Base-by-base conservation (phyloP, 148 eudicot genomes). In the Drosera capensis region DNA sequence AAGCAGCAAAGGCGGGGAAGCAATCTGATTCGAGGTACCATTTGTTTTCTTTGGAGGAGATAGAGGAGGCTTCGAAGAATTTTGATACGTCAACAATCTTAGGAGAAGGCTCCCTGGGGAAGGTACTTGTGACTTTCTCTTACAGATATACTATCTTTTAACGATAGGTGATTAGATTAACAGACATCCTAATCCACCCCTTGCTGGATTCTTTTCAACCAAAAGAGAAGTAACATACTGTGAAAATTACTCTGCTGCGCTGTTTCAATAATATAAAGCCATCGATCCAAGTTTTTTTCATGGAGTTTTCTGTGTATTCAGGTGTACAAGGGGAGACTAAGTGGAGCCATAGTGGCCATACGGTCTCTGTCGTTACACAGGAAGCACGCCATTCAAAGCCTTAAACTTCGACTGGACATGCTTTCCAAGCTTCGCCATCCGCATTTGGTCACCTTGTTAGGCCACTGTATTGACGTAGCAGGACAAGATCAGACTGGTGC, bases 351-450 rank as follows among this genome's bases (percentile, higher is more conserved):
- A 25, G 70, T 75, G 7, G 73, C 76, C 19, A 59, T 79, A 56
- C 53, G 87, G 43, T 67, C 58, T 48, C 52, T 79, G 54, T 48
- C 64, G 40, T 52, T 79, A 49, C 28, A 29, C 20, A 75, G 56
- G 49, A 79, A 75, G 44, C 49, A 66, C 49, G n/a, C n/a, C n/a
- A n/a, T n/a, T n/a, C n/a, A n/a, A n/a, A 74, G 72, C 56, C 80
- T 78, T 45, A 74, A 64, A 45, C 59, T 65, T 20, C 63, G 77
- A 49, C 43, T 74, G 52, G 86, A 74, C 52, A 52, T 65, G 60
- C 73, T 78, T 21, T 71, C 86, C 37, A 78, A 71, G 71, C 78
- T 78, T 57, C 72, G 59, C 16, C 86, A 78, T 55, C 81, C 81
- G 8, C 70, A 78, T 58, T 56, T 78, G 40, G 78, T 68, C 31